Evolutionary conservation across 1,284 basidiomycete genomes (phyloP).

Genomic region (Phenoliferia sp.): DNA sequence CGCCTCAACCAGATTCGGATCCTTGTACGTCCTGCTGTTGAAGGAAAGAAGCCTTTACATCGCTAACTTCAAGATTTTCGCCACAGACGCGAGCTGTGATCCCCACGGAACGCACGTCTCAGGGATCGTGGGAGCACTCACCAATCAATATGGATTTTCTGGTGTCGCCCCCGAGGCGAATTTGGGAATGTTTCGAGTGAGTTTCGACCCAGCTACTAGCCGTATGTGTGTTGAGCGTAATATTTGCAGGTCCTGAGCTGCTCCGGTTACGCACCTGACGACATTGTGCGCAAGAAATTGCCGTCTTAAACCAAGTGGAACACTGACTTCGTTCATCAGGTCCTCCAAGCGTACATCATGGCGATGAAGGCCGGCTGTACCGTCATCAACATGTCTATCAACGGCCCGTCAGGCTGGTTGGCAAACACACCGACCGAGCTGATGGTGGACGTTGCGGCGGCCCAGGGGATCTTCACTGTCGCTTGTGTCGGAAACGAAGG

Average conservation of each 20-base stretch:
- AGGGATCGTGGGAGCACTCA: slow-evolving; percentile 31
- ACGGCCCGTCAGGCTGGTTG: slow-evolving; percentile 19
- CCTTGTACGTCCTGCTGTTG: too few relatives aligned
- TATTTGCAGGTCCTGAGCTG: slow-evolving; percentile 14
- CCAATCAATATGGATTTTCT: slow-evolving; percentile 31
- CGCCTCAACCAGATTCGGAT: slow-evolving; percentile 45
- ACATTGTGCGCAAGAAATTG: neutral
- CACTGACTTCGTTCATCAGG: neutral
- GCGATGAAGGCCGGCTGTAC: slow-evolving; percentile 16
- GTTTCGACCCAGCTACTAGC: neutral
- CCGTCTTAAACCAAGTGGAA: too few relatives aligned
- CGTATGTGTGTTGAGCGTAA: neutral
- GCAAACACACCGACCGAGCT: slow-evolving; percentile 15
- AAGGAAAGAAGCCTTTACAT: too few relatives aligned
- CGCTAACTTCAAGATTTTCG: too few relatives aligned
- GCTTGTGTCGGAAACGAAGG: slow-evolving; percentile 24
- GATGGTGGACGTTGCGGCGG: slow-evolving; percentile 13
- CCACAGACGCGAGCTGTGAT: slow-evolving; percentile 35
- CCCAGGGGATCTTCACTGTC: slow-evolving; percentile 12
- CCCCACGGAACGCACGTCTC: slow-evolving; percentile 20
- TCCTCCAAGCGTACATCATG: slow-evolving; percentile 9
- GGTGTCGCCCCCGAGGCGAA: slow-evolving; percentile 33
- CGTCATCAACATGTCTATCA: slow-evolving; percentile 26
- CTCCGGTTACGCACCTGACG: slow-evolving; percentile 8
- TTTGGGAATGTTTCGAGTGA: slow-evolving; percentile 31